phyloP scores from a whole-genome alignment of 2,329 filamentous ascomycete species.

The Zarea fungicola region DNA sequence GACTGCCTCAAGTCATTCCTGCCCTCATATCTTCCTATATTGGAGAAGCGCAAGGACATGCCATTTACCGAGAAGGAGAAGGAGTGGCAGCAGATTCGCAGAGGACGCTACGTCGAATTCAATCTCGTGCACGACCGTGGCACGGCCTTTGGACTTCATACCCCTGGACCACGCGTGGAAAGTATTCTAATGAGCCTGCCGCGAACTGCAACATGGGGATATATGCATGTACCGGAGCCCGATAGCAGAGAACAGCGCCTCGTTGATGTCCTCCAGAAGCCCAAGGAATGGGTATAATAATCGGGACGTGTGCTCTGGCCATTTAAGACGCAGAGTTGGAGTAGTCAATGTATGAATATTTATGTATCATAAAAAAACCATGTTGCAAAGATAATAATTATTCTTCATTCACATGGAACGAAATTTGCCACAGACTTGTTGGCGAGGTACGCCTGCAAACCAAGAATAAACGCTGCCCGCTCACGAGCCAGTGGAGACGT shows the following conservation, averaged over 20 bases:
- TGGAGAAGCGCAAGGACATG: slow-evolving; percentile 87
- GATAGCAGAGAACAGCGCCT: slow-evolving; percentile 74
- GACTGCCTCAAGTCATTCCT: slow-evolving; percentile 83
- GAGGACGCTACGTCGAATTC: slow-evolving; percentile 97
- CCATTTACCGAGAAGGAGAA: slow-evolving; percentile 81
- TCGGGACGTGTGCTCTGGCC: background rate
- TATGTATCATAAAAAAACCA: background rate
- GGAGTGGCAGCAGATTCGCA: slow-evolving; percentile 90
- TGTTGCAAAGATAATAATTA: background rate
- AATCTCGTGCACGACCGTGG: slow-evolving; percentile 96
- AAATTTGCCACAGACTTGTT: too few relatives aligned
- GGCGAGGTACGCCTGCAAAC: too few relatives aligned
- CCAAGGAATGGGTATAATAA: slow-evolving; percentile 63
- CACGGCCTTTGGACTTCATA: slow-evolving; percentile 89
- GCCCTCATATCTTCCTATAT: slow-evolving; percentile 84
- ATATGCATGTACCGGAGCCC: slow-evolving; percentile 83
- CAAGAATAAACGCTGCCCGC: too few relatives aligned
- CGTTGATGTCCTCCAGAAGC: slow-evolving; percentile 63
- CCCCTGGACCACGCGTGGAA: slow-evolving; percentile 85
- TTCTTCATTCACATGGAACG: too few relatives aligned
- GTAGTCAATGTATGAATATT: slow-evolving; percentile 3
- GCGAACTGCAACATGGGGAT: slow-evolving; percentile 87
- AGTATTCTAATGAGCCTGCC: slow-evolving; percentile 97
- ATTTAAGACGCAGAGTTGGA: background rate
- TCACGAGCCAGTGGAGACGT: too few relatives aligned